Percentiles rank a stretch among this genome's conserved stretches.
These are phyloP conservation scores for Ulota crispa DNA, from an alignment of 225 moss, liverwort and hornwort genomes.

Conservation along the genomic window DNA sequence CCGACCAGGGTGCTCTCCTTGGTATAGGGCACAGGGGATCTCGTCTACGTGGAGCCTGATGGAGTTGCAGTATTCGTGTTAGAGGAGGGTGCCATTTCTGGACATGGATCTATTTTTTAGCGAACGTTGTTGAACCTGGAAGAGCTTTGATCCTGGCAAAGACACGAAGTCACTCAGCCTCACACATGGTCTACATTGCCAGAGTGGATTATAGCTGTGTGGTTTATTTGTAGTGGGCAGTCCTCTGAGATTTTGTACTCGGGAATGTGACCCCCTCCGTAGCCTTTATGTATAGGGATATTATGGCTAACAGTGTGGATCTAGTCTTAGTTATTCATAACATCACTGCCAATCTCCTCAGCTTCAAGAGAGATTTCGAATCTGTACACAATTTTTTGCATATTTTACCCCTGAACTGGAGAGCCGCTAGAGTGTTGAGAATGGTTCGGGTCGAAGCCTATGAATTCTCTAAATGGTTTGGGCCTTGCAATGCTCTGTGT, in stretches of 20 bases:
- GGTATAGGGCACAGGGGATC: slow-evolving; percentile 44
- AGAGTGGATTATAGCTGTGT: neutral
- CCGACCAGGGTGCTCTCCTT: slow-evolving; percentile 51
- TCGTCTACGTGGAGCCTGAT: slow-evolving; percentile 52
- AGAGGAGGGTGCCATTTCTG: slow-evolving; percentile 1
- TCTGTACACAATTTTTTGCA: too few species aligned
- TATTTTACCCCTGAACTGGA: too few species aligned
- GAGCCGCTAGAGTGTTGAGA: too few species aligned
- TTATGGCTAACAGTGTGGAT: neutral
- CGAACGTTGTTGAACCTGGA: neutral
- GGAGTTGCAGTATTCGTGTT: neutral
- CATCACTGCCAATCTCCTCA: neutral
- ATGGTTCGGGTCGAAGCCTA: too few species aligned
- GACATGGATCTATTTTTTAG: neutral
- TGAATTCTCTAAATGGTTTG: too few species aligned
- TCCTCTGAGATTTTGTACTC: neutral
- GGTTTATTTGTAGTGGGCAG: neutral
- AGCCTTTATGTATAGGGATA: slow-evolving; percentile 16
- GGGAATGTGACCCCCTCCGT: neutral
- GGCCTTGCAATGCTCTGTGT: too few species aligned
- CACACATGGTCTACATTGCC: neutral
- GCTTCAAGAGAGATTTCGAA: too few species aligned
- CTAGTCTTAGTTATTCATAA: neutral
- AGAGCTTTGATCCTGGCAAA: neutral
- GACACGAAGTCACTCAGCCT: slow-evolving; percentile 2